Evolutionary conservation across 441 rosid species (phyloP), one percentile per base, ranked within the genome.

Genomic region (Macaranga tanarius): DNA sequence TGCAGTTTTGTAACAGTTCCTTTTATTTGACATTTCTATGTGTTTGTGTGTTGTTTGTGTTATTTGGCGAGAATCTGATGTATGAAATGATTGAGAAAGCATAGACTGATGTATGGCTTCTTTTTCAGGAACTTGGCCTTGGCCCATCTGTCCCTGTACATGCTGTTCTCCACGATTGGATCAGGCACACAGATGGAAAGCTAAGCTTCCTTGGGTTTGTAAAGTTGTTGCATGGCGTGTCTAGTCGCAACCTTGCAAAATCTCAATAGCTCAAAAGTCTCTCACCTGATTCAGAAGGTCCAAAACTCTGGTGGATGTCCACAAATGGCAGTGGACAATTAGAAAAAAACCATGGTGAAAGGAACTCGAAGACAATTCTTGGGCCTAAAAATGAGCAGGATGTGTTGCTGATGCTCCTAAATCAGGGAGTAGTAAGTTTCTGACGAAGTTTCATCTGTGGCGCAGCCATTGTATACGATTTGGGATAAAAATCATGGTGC

Each of bases 91-190:
- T 44, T 61, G 17, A 65, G 17, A 40, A 55, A 62, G 51, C 60
- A 44, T 8, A 2, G 55, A 50, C 66, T 70, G 38, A 47, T 22
- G 16, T 71, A 0, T 57, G 15, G 4, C 28, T 9, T 57, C 2
- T 56, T 16, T 25, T 11, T 12, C 93, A 93, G 98, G 98, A 93
- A 72, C 96, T 93, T 23, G 97, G 98, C 59, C 88, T 93, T 48
- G 83, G 97, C 63, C 95, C 97, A 28, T 87, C 95, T 8, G 82
- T 92, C 54, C 96, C 98, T 5, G 95, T 93, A 26, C 97, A 92
- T 10, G 90, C 93, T 16, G 96, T 93, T 65, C 93, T 93, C 65
- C 95, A 92, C 2, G 98, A 93, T 72, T 92, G 98, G 98, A 86
- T 93, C 64, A 83, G 98, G 78, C 97, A 92, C 67, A 89, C 96